Percentiles rank a stretch among this genome's conserved stretches.
These are phyloP conservation scores for Claviceps africana DNA, from an alignment of 2,329 filamentous ascomycete species.

Conservation along the genomic window DNA sequence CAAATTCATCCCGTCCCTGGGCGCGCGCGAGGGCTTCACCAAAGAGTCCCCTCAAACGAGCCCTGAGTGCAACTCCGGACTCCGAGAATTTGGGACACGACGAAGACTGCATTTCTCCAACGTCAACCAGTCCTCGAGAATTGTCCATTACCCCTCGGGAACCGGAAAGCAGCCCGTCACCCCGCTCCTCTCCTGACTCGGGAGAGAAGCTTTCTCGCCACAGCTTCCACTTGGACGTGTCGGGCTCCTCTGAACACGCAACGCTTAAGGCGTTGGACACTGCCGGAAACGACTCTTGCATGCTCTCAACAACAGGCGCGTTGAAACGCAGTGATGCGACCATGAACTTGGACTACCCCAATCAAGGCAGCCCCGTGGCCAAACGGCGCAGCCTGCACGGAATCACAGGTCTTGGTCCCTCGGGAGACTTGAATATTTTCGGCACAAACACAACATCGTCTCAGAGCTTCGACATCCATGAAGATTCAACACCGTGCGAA, in stretches of 20 bases:
- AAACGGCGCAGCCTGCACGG: slow-evolving; percentile 83
- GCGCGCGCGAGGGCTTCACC: slow-evolving; percentile 57
- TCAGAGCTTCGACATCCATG: slow-evolving; percentile 36
- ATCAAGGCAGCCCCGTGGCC: slow-evolving; percentile 70
- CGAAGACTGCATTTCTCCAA: slow-evolving; percentile 29
- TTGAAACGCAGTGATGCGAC: slow-evolving; percentile 83
- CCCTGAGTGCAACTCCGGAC: slow-evolving; percentile 55
- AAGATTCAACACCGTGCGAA: slow-evolving; percentile 31
- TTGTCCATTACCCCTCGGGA: slow-evolving; percentile 18
- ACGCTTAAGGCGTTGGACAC: slow-evolving; percentile 36
- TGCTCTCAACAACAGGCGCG: slow-evolving; percentile 48
- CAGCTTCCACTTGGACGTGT: slow-evolving; percentile 43
- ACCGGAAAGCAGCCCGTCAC: slow-evolving; percentile 27
- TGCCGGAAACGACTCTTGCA: slow-evolving; percentile 19
- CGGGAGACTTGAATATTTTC: slow-evolving; percentile 60
- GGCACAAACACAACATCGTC: slow-evolving; percentile 37
- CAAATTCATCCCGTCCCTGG: slow-evolving; percentile 36
- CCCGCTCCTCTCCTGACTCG: slow-evolving; percentile 20
- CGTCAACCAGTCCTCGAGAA: slow-evolving; percentile 17
- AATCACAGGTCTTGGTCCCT: slow-evolving; percentile 42
- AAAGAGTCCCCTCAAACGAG: slow-evolving; percentile 69
- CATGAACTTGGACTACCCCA: slow-evolving; percentile 72
- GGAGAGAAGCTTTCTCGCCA: slow-evolving; percentile 36
- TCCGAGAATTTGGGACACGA: slow-evolving; percentile 47
- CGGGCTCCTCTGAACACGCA: slow-evolving; percentile 36